Conservation (phyloP, 1,284 basidiomycete species). For the Cutaneotrichosporon curvatum region DNA sequence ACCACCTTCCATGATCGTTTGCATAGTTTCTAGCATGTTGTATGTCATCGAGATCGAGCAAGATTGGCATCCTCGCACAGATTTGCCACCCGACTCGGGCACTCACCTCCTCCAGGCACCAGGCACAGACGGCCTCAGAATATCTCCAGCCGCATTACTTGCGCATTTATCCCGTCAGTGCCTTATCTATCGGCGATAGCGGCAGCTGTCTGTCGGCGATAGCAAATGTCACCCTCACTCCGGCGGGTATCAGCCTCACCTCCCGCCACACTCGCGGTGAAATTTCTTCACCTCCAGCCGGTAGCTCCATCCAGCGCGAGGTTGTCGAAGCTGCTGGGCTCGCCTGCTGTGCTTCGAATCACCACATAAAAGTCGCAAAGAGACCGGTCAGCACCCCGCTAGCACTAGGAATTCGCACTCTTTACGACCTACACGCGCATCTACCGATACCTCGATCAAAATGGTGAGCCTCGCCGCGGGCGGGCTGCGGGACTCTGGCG, state of each 20-base stretch:
- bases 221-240: neutral
- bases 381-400: neutral
- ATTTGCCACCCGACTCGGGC: slow-evolving; percentile 5
- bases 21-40: slow-evolving; percentile 5
- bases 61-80: neutral
- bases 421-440: neutral
- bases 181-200: no score
- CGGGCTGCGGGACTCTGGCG: neutral
- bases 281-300: neutral
- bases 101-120: neutral
- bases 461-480: slow-evolving; percentile 7
- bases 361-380: no score
- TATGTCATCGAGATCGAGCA: neutral
- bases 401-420: neutral
- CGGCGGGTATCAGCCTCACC: neutral
- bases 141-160: no score
- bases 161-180: no score
- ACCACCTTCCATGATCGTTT: neutral
- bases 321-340: no score
- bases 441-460: neutral
- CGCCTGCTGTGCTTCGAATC: no score
- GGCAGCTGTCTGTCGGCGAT: neutral
- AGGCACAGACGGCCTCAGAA: neutral
- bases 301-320: no score
- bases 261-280: neutral